phyloP scores from a whole-genome alignment of 192 early-diverging fungal species.

The Coemansia sp. region DNA sequence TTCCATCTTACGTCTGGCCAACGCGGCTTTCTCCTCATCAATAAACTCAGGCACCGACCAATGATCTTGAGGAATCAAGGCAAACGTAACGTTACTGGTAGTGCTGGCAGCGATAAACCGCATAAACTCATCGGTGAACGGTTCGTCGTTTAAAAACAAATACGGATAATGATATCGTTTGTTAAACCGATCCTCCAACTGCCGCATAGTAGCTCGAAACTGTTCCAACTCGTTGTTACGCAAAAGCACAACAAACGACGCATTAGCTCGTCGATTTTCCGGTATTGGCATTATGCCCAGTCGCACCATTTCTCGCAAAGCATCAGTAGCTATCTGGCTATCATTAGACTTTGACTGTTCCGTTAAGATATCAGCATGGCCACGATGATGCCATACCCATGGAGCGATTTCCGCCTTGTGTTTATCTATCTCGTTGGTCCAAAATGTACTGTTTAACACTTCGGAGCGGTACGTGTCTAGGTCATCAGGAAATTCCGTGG shows the following conservation, averaged over 20 bases:
- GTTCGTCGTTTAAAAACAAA: constrained; percentile 68
- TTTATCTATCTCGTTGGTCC: constrained; percentile 19
- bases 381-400: constrained; percentile 57
- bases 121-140: constrained; percentile 63
- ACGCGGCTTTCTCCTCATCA: constrained; percentile 29
- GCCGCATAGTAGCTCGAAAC: constrained; percentile 54
- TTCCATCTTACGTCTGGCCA: constrained; percentile 61
- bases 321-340: background rate
- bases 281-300: constrained; percentile 17
- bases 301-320: constrained; percentile 17
- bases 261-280: constrained; percentile 15
- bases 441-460: constrained; percentile 13
- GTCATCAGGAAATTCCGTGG: constrained; percentile 33
- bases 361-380: constrained; percentile 23
- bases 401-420: constrained; percentile 52
- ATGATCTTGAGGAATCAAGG: constrained; percentile 55
- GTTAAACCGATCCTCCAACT: constrained; percentile 71
- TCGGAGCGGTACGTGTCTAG: constrained; percentile 28
- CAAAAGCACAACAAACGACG: constrained; percentile 59
- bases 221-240: constrained; percentile 59
- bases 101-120: constrained; percentile 45
- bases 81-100: constrained; percentile 59
- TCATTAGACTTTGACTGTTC: background rate
- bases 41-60: constrained; percentile 57
- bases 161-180: constrained; percentile 68